phyloP scores from a whole-genome alignment of 2,329 filamentous ascomycete species.

The Coniosporium tulheliwenetii region DNA sequence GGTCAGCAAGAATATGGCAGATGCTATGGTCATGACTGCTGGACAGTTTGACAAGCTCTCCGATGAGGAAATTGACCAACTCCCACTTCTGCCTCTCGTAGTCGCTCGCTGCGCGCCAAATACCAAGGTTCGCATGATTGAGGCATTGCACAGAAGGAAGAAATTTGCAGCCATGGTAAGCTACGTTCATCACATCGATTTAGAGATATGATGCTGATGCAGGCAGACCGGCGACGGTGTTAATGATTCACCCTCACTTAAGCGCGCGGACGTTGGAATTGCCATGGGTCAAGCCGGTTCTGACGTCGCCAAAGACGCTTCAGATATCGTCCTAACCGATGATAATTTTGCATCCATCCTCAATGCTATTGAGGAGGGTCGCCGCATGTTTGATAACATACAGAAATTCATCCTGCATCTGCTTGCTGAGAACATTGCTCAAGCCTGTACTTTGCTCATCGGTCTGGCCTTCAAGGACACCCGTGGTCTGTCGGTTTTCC shows the following conservation, averaged over 20 bases:
- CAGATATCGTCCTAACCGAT: constrained; percentile 72
- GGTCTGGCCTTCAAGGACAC: constrained; percentile 69
- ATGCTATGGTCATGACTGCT: constrained; percentile 57
- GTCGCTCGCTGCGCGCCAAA: constrained; percentile 72
- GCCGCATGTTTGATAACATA: constrained; percentile 78
- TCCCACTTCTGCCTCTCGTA: constrained; percentile 63
- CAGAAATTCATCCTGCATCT: constrained; percentile 76
- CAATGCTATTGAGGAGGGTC: constrained; percentile 69
- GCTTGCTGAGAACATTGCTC: constrained; percentile 66
- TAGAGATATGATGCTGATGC: neutral
- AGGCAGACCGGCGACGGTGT: constrained; percentile 61
- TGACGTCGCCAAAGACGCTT: constrained; percentile 71
- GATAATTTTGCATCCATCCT: constrained; percentile 84
- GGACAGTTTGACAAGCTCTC: constrained; percentile 62
- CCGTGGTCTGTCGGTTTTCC: constrained; percentile 62
- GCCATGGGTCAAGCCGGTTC: constrained; percentile 76
- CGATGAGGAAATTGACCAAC: constrained; percentile 56
- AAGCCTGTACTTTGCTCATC: constrained; percentile 66
- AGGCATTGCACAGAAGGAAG: constrained; percentile 62
- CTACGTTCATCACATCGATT: neutral
- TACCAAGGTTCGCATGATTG: constrained; percentile 84
- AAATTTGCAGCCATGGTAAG: constrained; percentile 59
- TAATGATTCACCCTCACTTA: constrained; percentile 71
- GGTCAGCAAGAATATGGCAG: constrained; percentile 46
- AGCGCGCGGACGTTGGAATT: constrained; percentile 70